Evolutionary conservation across 768 basidiomycete species (phyloP), one percentile per base, ranked within the genome.

Genomic region (Albatrellus ellisii): DNA sequence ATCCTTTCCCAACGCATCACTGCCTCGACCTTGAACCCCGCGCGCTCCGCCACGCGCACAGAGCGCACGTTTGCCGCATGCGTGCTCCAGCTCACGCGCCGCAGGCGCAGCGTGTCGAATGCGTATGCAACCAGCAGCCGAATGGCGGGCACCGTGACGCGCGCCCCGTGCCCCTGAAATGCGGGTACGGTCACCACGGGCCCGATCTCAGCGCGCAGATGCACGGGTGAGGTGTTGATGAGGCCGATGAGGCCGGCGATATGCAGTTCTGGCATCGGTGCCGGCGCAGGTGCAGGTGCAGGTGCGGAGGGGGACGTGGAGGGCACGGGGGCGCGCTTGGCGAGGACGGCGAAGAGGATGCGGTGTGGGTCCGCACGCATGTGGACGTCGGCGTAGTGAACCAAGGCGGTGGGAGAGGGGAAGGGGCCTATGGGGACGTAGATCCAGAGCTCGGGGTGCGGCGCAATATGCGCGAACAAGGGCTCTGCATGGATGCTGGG

Each of bases 401-500:
- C 18, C n/a, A 32, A 32, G 18, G 31, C 14, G 6, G 31, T 18
- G 31, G 8, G 6, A 12, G 31, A 32, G 18, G 31, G 31, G 31
- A 32, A 32, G 18, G 31, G 31, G 5, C 31, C 31, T 12, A 32
- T 14, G 31, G 31, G 31, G 31, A 32, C n/a, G 10, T 32, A 12
- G 6, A n/a, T 32, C n/a, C 5, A 32, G 14, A 32, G 14, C n/a
- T 32, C 31, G 14, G 31, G 18, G n/a, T n/a, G 31, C 18, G 31
- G 18, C 9, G 31, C 31, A 10, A 18, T 32, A 8, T 49, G 51
- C 5, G 56, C 46, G 46, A 56, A 54, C 48, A 62, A 62, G 3
- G 45, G 35, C 10, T 52, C 42, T 5, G 48, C 60, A 41, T 70
- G 65, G 2, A 60, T 25, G 10, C 52, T 41, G 3, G 66, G 67